These are phyloP conservation scores for Yamagishiella unicocca DNA, from an alignment of 139 green algal genomes.

Conservation along the genomic window DNA sequence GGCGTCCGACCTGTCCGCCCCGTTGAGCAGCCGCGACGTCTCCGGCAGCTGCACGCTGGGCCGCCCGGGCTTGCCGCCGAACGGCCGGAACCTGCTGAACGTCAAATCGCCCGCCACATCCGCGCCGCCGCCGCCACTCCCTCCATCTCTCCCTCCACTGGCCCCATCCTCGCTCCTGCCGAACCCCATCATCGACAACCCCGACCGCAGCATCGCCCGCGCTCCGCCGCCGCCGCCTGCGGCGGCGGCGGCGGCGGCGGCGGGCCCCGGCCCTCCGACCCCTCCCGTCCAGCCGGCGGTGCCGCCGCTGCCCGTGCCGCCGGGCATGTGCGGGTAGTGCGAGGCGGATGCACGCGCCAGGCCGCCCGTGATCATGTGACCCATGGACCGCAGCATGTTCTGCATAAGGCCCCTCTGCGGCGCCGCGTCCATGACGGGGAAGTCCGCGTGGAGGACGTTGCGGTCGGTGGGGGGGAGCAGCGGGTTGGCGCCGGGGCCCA, in stretches of 20 bases:
- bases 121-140: not conserved
- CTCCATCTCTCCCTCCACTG: not conserved
- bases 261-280: no score
- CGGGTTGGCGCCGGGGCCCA: slow-evolving; percentile 9
- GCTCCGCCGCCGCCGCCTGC: not conserved
- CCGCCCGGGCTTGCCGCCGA: not conserved
- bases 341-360: slow-evolving; percentile 10
- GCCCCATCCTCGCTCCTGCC: not conserved
- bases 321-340: slow-evolving; percentile 32
- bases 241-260: no score
- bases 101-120: not conserved
- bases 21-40: not conserved
- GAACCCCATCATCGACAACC: not conserved
- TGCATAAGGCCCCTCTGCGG: slow-evolving; percentile 12
- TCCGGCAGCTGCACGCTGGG: slow-evolving; percentile 18
- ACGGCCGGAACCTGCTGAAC: slow-evolving; percentile 34
- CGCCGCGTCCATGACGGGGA: slow-evolving; percentile 43
- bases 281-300: not conserved
- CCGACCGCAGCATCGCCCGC: not conserved
- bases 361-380: slow-evolving; percentile 33
- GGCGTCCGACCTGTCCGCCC: not conserved
- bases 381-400: slow-evolving; percentile 13
- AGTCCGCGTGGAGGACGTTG: slow-evolving; percentile 26
- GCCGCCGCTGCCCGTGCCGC: not conserved
- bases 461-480: slow-evolving; percentile 39